phyloP scores from a whole-genome alignment of 192 early-diverging fungal genomes.

The Coemansia aciculifera region DNA sequence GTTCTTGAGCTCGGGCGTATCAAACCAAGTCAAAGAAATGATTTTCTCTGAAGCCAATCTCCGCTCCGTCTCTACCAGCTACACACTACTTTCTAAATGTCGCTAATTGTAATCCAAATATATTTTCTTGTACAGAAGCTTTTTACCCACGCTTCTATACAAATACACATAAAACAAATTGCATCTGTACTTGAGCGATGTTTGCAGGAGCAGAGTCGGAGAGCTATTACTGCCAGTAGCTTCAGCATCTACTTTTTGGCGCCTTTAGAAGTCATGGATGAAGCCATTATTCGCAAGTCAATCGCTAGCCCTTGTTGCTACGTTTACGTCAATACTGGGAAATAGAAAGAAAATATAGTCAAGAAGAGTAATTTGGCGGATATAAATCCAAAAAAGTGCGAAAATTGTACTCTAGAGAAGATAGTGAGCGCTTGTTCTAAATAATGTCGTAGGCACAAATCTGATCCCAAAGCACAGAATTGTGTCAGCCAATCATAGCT shows the following conservation, averaged over 20 bases:
- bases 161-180: background rate
- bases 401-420: background rate
- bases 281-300: conserved; percentile 1
- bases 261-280: conserved; percentile 10
- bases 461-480: background rate
- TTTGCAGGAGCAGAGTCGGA: background rate
- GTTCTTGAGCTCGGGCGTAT: conserved; percentile 91
- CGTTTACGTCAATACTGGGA: background rate
- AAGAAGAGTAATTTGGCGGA: background rate
- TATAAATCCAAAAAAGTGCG: background rate
- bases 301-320: background rate
- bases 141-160: conserved; percentile 45
- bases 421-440: background rate
- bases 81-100: background rate
- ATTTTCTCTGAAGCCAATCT: conserved; percentile 75
- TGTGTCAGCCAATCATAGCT: background rate
- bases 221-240: background rate
- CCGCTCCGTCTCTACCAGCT: background rate
- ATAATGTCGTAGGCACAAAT: background rate
- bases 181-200: background rate
- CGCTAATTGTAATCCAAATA: background rate
- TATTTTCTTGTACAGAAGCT: conserved; percentile 47
- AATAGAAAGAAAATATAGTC: background rate
- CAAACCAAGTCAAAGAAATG: conserved; percentile 92
- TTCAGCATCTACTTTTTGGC: conserved; percentile 32